Evolutionary conservation across 345 rosid species (phyloP).

Genomic region (Zanthoxylum bungeanum): DNA sequence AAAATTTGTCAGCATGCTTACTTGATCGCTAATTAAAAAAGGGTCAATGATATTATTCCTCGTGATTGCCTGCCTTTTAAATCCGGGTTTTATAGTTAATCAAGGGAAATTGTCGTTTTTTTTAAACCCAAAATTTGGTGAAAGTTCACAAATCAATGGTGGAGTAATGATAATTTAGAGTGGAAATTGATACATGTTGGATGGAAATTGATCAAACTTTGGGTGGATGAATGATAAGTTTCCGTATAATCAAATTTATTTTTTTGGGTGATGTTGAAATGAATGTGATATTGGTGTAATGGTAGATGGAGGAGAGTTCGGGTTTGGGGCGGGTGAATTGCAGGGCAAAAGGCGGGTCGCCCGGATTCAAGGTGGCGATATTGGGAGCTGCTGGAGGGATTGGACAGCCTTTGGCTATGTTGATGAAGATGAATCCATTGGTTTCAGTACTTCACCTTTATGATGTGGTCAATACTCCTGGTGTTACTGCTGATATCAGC

Average conservation of each 20-base stretch:
- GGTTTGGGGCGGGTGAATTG: conserved; percentile 51
- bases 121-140: no score
- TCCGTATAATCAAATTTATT: neutral
- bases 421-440: conserved; percentile 96
- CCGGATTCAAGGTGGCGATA: conserved; percentile 88
- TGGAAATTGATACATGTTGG: no score
- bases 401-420: conserved; percentile 88
- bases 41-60: no score
- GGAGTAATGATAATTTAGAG: no score
- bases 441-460: conserved; percentile 92
- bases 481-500: conserved; percentile 92
- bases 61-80: no score
- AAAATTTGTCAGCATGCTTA: neutral
- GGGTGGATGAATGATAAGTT: no score
- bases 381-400: conserved; percentile 98
- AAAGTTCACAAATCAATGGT: no score
- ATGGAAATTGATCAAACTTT: no score
- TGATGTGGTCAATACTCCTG: conserved; percentile 90
- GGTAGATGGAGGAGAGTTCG: conserved; percentile 42
- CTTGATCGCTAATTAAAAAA: neutral
- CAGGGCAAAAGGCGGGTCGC: conserved; percentile 85
- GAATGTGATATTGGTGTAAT: neutral
- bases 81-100: no score
- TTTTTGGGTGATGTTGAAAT: neutral
- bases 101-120: no score